Base-by-base conservation (phyloP, 148 eudicot species). In the Persicaria tinctoria region DNA sequence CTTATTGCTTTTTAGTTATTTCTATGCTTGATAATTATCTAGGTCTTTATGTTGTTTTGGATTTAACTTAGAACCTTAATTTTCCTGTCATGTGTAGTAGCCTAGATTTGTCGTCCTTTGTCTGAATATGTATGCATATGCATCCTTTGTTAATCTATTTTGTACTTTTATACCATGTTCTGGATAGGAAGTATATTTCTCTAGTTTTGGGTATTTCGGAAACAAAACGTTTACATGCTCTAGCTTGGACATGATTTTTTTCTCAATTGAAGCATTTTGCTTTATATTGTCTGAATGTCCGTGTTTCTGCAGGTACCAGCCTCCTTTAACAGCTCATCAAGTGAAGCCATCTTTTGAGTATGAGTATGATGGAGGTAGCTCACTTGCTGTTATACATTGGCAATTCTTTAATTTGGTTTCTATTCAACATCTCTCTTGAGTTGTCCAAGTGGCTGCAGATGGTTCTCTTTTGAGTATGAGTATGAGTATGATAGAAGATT, bases 271-370 rank as follows among this genome's bases (percentile, higher is more conserved):
- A 20, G 0, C 8, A 23, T 23, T 5, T 18, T n/a, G 38, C 70
- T 41, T 41, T 64, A 41, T 41, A 64, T 13, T 14, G 47, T 41
- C 47, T 46, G 12, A 73, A 48, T 74, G 68, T 27, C 60, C 41
- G 53, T 70, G 75, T 6, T 74, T 56, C 23, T 86, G 56, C 81
- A 94, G 97, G 81, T 94, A 94, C 79, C 98, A 94, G 79, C 92
- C 90, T 77, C 98, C 98, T 45, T 77, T 94, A 76, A 93, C 98
- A 50, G 96, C 90, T 74, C 97, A 94, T 74, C 93, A 86, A 85
- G 98, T 94, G 80, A 91, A 84, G 85, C 81, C 86, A 32, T 60
- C 85, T 41, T 74, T 81, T 50, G 98, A 92, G 27, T 78, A 81
- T 76, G 95, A 90, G 64, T 85, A 85, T 81, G 96, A 85, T 55